Conservation (phyloP, 495 filamentous ascomycete genomes). For the Parathielavia hyrcaniae region DNA sequence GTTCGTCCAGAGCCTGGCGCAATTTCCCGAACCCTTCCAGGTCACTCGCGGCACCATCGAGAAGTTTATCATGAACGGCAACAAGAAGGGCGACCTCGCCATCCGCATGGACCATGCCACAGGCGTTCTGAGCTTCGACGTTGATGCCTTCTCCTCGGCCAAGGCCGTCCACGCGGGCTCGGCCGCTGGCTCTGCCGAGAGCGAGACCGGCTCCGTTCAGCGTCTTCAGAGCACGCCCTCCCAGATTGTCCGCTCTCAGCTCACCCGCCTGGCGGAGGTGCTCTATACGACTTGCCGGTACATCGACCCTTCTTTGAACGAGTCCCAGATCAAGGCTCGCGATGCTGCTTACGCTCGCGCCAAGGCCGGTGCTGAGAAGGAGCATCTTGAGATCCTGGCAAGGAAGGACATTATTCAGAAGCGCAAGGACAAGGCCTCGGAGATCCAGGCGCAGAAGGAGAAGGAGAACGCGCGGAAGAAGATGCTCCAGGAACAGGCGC, state of each 20-base stretch:
- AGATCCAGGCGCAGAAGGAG: conserved; percentile 75
- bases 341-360: conserved; percentile 73
- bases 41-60: conserved; percentile 87
- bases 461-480: conserved; percentile 87
- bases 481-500: conserved; percentile 71
- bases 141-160: conserved; percentile 94
- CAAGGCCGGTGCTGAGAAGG: conserved; percentile 78
- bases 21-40: conserved; percentile 96
- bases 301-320: conserved; percentile 82
- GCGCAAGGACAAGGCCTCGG: conserved; percentile 89
- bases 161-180: conserved; percentile 87
- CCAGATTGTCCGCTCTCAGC: conserved; percentile 93
- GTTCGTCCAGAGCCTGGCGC: conserved; percentile 87
- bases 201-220: conserved; percentile 77
- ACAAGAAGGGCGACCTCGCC: conserved; percentile 97
- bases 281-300: conserved; percentile 91
- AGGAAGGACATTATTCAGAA: conserved; percentile 88
- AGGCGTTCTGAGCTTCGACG: conserved; percentile 92
- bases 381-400: conserved; percentile 82
- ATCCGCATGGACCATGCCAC: conserved; percentile 95
- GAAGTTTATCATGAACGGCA: conserved; percentile 99
- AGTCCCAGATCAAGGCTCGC: conserved; percentile 69
- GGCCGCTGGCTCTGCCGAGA: conserved; percentile 80
- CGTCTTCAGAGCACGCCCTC: conserved; percentile 94
- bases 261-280: conserved; percentile 83